Evolutionary conservation across 139 green algal species (phyloP), one percentile per base, ranked within the genome.

Genomic region (Gonium pectorale): DNA sequence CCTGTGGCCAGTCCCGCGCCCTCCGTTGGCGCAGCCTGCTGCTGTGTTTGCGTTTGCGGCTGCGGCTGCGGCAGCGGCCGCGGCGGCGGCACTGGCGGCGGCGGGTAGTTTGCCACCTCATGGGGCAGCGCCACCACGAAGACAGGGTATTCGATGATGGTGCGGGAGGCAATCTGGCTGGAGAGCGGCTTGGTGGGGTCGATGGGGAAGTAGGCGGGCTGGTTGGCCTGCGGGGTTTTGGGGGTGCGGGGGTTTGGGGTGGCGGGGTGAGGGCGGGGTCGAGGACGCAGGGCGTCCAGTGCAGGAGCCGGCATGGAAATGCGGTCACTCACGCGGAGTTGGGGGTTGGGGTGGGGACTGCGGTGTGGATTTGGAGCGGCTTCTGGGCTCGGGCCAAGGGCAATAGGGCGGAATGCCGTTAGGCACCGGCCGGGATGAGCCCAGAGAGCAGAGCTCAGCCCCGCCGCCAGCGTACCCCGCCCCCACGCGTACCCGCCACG

Each of bases 181-280:
- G 68, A 68, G 4, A 93, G 80, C 17, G 73, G 41, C 27, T 74
- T 70, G 35, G 62, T 35, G 9, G 49, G 44, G 37, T 92, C 90
- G 9, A 93, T 43, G 8, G 75, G 66, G 84, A 91, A 88, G 83
- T 90, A 93, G 35, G 62, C 33, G 0, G 78, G 46, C 38, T 87
- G 77, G 80, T 92, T 92, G 54, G 90, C 90, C 90, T 93, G 85
- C n/a, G n/a, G n/a, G n/a, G n/a, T n/a, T n/a, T n/a, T n/a, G n/a
- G n/a, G n/a, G n/a, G n/a, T n/a, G n/a, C n/a, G n/a, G n/a, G n/a
- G n/a, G n/a, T n/a, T n/a, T n/a, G n/a, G n/a, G n/a, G n/a, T n/a
- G n/a, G n/a, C n/a, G n/a, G n/a, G n/a, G n/a, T n/a, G n/a, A n/a
- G n/a, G n/a, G n/a, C n/a, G n/a, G n/a, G n/a, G n/a, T n/a, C n/a